phyloP scores from a whole-genome alignment of 2,329 filamentous ascomycete genomes.

The Penicillium sp. region DNA sequence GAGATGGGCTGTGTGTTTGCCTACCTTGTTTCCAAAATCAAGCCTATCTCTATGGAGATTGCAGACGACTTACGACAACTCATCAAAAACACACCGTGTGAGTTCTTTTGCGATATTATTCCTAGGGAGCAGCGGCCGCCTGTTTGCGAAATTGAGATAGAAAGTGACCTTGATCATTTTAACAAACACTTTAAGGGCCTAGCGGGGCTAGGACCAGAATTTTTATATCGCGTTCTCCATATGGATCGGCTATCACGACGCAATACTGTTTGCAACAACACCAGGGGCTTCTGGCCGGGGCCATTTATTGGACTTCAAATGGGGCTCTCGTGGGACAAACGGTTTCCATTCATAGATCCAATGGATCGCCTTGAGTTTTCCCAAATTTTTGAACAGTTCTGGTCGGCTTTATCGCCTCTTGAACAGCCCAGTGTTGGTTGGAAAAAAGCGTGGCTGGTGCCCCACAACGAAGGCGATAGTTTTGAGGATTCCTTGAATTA shows the following conservation, averaged over 20 bases:
- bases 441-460: conserved; percentile 4
- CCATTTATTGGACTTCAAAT: conserved; percentile 2
- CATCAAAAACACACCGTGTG: background rate
- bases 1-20: conserved; percentile 17
- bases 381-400: background rate
- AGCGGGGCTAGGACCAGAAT: conserved; percentile 3
- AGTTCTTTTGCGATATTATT: conserved; percentile 2
- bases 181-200: background rate
- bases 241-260: background rate
- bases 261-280: conserved; percentile 1
- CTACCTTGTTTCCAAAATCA: conserved; percentile 6
- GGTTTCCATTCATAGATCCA: conserved; percentile 1
- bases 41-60: conserved; percentile 5
- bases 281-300: background rate
- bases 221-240: conserved; percentile 5
- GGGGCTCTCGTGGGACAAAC: background rate
- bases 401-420: conserved; percentile 1
- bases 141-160: background rate
- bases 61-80: conserved; percentile 3
- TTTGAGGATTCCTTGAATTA: background rate
- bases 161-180: background rate
- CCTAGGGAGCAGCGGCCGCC: conserved; percentile 5
- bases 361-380: background rate
- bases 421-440: conserved; percentile 4
- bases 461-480: background rate